Percentiles rank a stretch among this genome's conserved stretches.
These are phyloP conservation scores for Epichloe uncinata DNA, from an alignment of 2,329 filamentous ascomycete genomes.

Conservation along the genomic window DNA sequence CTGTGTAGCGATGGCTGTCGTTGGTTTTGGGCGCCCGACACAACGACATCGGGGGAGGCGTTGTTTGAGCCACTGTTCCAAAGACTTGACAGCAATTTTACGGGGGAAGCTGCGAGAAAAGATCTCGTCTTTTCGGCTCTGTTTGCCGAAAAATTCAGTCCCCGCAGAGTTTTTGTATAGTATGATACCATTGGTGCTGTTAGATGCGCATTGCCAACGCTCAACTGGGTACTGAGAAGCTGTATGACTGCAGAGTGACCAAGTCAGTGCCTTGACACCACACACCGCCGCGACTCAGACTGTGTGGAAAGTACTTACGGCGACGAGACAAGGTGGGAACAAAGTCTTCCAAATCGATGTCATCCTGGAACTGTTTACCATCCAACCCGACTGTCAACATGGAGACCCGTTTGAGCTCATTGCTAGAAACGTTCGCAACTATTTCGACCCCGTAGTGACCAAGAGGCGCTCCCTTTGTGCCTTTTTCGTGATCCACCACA, in stretches of 20 bases:
- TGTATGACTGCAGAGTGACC: conserved; percentile 46
- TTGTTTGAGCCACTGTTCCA: conserved; percentile 47
- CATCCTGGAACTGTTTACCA: conserved; percentile 60
- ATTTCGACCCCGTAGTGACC: conserved; percentile 61
- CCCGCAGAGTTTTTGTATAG: conserved; percentile 63
- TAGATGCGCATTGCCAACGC: conserved; percentile 49
- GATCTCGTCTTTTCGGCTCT: conserved; percentile 52
- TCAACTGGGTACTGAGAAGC: conserved; percentile 57
- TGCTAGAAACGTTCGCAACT: conserved; percentile 46
- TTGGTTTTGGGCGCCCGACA: conserved; percentile 24
- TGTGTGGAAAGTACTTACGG: conserved; percentile 35
- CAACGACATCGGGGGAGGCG: conserved; percentile 13
- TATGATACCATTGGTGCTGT: conserved; percentile 60
- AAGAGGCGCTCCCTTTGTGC: conserved; percentile 51
- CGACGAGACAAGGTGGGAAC: conserved; percentile 61
- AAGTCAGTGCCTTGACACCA: background rate
- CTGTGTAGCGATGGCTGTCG: conserved; percentile 28
- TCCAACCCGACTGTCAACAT: conserved; percentile 49
- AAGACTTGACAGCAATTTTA: conserved; percentile 79
- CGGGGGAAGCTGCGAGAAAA: conserved; percentile 70
- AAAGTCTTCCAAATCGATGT: conserved; percentile 59
- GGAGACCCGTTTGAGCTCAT: conserved; percentile 36
- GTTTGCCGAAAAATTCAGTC: conserved; percentile 45
- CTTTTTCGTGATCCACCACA: conserved; percentile 56
- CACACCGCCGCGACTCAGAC: no score